A percentile compares a stretch with the other conserved stretches of the same genome.
phyloP scores from a whole-genome alignment of 1,284 basidiomycete species.

The Tilletiaria anomala region DNA sequence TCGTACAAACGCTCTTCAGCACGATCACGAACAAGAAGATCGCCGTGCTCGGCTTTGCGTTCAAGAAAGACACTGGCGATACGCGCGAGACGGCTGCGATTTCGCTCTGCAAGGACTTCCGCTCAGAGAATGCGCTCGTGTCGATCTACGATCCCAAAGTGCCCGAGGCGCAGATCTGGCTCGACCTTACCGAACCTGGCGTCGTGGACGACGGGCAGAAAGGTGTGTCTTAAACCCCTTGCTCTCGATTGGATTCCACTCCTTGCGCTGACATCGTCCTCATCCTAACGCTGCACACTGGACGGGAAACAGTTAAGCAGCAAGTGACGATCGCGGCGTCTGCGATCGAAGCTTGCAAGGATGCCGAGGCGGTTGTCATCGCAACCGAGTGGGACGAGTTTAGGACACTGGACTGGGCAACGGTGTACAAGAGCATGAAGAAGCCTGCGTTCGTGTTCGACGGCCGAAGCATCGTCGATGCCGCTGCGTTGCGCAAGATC shows the following conservation, averaged over 20 bases:
- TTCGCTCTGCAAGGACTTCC: constrained; percentile 83
- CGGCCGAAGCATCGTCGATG: constrained; percentile 70
- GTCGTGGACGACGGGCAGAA: constrained; percentile 46
- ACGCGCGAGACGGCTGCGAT: constrained; percentile 87
- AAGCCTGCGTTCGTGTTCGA: constrained; percentile 71
- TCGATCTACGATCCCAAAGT: constrained; percentile 84
- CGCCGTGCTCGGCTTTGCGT: constrained; percentile 73
- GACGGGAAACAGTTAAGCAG: constrained; percentile 55
- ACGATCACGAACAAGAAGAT: constrained; percentile 93
- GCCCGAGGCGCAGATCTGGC: constrained; percentile 44
- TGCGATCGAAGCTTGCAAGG: constrained; percentile 71
- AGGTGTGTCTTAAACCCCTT: constrained; percentile 44
- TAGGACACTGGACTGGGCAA: constrained; percentile 72
- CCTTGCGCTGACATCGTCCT: no score
- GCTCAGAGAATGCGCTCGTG: constrained; percentile 69
- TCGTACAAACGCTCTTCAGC: constrained; percentile 68
- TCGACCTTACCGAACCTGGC: constrained; percentile 46
- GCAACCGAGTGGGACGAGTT: constrained; percentile 68
- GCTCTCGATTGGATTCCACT: not conserved
- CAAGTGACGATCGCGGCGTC: constrained; percentile 63
- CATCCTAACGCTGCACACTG: not conserved
- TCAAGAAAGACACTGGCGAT: constrained; percentile 39
- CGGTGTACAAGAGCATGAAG: constrained; percentile 73
- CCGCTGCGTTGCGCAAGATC: constrained; percentile 61
- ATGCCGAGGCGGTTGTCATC: constrained; percentile 81